phyloP scores from a whole-genome alignment of 129 eudicot species.

The Apium graveolens region DNA sequence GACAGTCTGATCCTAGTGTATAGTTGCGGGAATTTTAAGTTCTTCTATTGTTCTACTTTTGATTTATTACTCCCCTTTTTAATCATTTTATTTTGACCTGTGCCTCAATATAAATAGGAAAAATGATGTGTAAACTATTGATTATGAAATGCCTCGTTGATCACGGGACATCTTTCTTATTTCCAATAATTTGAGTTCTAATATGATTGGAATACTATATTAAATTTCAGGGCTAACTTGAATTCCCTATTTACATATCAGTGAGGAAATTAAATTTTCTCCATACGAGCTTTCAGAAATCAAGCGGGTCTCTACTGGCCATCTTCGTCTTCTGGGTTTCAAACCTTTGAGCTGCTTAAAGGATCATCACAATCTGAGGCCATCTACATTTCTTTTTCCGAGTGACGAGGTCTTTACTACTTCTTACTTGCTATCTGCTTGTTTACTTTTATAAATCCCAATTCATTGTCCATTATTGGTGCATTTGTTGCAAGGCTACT shows the following conservation, averaged over 20 bases:
- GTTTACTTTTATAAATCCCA: neutral
- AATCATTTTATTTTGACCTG: neutral
- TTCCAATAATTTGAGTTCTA: neutral
- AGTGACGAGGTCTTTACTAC: constrained; percentile 66
- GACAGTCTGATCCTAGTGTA: neutral
- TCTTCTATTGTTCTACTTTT: neutral
- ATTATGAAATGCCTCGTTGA: neutral
- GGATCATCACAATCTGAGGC: constrained; percentile 85
- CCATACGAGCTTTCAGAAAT: constrained; percentile 72
- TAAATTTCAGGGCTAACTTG: neutral
- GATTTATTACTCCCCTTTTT: neutral
- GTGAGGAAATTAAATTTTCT: constrained; percentile 64
- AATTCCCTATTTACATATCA: constrained; percentile 16
- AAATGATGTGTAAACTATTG: neutral
- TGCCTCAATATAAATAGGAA: neutral
- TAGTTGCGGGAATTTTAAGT: too few species aligned
- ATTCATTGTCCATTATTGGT: neutral
- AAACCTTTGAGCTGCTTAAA: constrained; percentile 87
- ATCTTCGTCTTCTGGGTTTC: constrained; percentile 81
- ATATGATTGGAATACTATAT: neutral
- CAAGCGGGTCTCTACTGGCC: constrained; percentile 75
- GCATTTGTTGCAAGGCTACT: neutral
- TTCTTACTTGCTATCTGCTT: neutral
- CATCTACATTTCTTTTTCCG: constrained; percentile 81
- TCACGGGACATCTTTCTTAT: neutral